These are phyloP conservation scores for Leishmania amazonensis DNA, from an alignment of 208 protist species.

Conservation along the genomic window DNA sequence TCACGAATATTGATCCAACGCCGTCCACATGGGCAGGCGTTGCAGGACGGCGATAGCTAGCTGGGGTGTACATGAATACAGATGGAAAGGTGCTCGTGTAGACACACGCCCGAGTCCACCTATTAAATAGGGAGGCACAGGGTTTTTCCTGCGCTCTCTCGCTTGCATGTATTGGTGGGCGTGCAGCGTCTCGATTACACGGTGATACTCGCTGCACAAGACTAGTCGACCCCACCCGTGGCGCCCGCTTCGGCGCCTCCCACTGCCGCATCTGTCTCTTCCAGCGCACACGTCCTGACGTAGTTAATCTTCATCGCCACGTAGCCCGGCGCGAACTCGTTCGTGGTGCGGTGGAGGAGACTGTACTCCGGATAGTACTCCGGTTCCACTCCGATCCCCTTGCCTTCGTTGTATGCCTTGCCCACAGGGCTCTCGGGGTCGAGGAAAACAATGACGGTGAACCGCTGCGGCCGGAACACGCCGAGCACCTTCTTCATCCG, in stretches of 20 bases:
- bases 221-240: not conserved
- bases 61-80: not conserved
- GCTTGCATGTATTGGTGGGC: not conserved
- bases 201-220: not conserved
- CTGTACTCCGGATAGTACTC: slow-evolving; percentile 74
- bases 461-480: slow-evolving; percentile 81
- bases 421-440: slow-evolving; percentile 80
- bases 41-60: not conserved
- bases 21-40: not conserved
- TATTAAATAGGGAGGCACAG: not conserved
- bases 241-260: not conserved
- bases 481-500: slow-evolving; percentile 65
- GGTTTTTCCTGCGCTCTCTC: not conserved
- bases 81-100: not conserved
- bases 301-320: slow-evolving; percentile 90
- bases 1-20: not conserved
- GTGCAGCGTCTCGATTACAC: not conserved
- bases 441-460: slow-evolving; percentile 88
- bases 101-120: not conserved
- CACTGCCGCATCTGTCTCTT: slow-evolving; percentile 19
- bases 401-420: slow-evolving; percentile 54
- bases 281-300: slow-evolving; percentile 33
- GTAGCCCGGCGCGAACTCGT: slow-evolving; percentile 85
- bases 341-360: slow-evolving; percentile 70
- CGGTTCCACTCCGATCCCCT: slow-evolving; percentile 81